Evolutionary conservation across 345 rosid genomes (phyloP), one percentile per base, ranked within the genome.

Genomic region (Lepidium aucheri): DNA sequence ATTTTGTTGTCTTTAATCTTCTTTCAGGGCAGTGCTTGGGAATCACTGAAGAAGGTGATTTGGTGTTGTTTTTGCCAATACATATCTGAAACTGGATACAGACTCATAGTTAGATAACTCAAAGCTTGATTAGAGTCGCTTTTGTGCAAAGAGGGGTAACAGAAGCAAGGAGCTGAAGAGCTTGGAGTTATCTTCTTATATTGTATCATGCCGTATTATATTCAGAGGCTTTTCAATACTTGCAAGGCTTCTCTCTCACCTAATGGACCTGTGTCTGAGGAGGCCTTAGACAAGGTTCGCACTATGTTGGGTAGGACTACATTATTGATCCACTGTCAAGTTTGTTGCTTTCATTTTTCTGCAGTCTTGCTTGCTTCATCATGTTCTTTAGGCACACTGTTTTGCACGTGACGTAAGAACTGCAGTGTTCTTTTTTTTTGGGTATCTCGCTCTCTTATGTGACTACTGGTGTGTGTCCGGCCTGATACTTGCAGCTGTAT

Each of bases 151-250:
- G 54, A 52, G 67, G 67, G 18, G 63, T 70, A 5, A 57, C 35
- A 12, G 12, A 33, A 43, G 22, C 8, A 55, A 34, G 41, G 42
- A 65, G 67, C 42, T 51, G 18, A 42, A 52, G 58, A 52, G 15
- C 20, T 36, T 46, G 65, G 26, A 53, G 33, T 41, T 64, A 6
- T 13, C 26, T 55, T 39, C 8, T 64, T 20, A 55, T 35, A 26
- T 32, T 28, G 73, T 74, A 67, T 39, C 83, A 87, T 87, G 95
- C 95, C 95, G 28, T 87, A 87, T 69, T 85, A 57, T 63, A 84
- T 90, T 61, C 95, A 87, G 83, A 85, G 90, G 70, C 87, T 91
- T 51, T 95, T 77, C 76, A 82, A 85, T 65, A 73, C 90, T 69
- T 91, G 98, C 85, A 86, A 57, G 71, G 75, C 88, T 12, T 82